Conservation (phyloP, 75 land plant genomes). For the Azolla pinnata region DNA sequence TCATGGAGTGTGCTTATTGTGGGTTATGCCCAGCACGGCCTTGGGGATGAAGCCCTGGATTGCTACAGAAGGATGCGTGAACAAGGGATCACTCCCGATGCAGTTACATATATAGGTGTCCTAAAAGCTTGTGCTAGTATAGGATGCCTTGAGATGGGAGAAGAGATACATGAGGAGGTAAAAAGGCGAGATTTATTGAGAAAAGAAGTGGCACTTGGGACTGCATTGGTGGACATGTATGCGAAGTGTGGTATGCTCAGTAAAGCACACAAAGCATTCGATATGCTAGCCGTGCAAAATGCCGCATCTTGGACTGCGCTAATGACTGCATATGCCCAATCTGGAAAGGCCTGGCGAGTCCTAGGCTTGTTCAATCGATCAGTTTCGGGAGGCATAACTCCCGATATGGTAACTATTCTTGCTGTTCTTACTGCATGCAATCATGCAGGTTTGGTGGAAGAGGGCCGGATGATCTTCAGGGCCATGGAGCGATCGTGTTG, state of each 20-base stretch:
- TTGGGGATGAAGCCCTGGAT: no score
- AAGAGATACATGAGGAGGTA: slow-evolving; percentile 40
- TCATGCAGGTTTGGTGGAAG: not conserved
- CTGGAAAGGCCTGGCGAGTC: not conserved
- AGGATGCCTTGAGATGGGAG: slow-evolving; percentile 17
- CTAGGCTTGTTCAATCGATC: not conserved
- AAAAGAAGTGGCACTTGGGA: no score
- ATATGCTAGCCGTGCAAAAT: no score
- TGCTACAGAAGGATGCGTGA: slow-evolving; percentile 21
- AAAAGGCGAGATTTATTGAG: no score
- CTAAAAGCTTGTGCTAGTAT: slow-evolving; percentile 35
- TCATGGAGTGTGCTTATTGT: slow-evolving; percentile 46
- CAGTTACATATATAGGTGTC: slow-evolving; percentile 29
- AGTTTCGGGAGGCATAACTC: not conserved
- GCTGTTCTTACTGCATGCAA: not conserved
- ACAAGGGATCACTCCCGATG: slow-evolving; percentile 13
- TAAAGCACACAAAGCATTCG: no score
- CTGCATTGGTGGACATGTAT: no score
- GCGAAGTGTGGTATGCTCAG: no score
- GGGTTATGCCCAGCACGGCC: slow-evolving; percentile 18
- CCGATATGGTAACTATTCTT: not conserved
- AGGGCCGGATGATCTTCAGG: not conserved
- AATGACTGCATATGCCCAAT: no score
- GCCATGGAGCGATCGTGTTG: not conserved
- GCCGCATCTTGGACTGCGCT: no score